These are phyloP conservation scores for Xanthoconium purpureum DNA, from an alignment of 768 basidiomycete species.

Conservation along the genomic window DNA sequence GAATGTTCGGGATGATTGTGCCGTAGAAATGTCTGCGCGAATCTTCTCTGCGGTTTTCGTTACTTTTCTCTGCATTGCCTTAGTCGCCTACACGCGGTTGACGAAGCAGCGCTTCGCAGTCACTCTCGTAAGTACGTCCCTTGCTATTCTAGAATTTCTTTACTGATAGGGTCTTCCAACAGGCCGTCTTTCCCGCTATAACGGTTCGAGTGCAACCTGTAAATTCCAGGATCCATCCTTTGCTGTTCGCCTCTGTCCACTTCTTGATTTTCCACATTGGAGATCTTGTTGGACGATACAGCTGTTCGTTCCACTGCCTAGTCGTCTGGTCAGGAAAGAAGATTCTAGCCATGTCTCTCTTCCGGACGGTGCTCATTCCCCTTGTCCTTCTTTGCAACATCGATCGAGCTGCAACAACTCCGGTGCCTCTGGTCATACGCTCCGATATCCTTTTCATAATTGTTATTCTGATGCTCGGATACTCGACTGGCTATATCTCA, in stretches of 20 bases:
- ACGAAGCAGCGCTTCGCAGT: not conserved
- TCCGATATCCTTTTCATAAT: constrained; percentile 76
- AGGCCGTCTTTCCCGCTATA: constrained; percentile 1
- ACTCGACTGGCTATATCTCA: constrained; percentile 75
- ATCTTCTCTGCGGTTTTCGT: not conserved
- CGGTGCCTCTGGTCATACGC: constrained; percentile 47
- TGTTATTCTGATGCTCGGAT: constrained; percentile 65
- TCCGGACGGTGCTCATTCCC: not conserved
- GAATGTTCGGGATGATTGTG: not conserved
- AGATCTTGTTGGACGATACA: constrained; percentile 64
- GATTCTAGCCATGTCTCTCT: constrained; percentile 1
- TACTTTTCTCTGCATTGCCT: not conserved
- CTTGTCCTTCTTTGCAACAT: constrained; percentile 46
- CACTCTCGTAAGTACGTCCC: not conserved
- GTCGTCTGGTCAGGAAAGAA: constrained; percentile 40
- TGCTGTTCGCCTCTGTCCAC: constrained; percentile 74
- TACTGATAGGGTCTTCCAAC: not conserved
- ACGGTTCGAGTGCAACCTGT: not conserved
- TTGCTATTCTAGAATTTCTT: not conserved
- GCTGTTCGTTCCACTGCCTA: constrained; percentile 73
- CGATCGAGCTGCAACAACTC: constrained; percentile 41
- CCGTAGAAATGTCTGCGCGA: not conserved
- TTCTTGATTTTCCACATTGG: constrained; percentile 73
- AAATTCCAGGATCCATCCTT: not conserved
- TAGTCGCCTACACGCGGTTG: not conserved